These are phyloP conservation scores for Collybia sordida DNA, from an alignment of 768 basidiomycete species.

Conservation along the genomic window DNA sequence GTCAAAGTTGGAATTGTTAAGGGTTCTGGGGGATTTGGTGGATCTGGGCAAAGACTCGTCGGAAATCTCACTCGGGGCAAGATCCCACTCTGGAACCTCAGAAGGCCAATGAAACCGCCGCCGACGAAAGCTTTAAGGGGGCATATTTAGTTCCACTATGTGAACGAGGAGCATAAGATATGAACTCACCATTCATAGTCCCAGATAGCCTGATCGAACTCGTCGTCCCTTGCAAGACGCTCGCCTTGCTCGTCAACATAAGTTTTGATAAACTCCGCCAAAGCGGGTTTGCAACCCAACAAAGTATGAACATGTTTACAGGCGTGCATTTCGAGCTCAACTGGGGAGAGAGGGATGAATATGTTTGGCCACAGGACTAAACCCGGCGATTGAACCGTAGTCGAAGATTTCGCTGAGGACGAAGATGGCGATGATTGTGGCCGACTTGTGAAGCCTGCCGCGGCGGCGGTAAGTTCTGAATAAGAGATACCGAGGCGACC, in stretches of 20 bases:
- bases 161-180: slow-evolving; percentile 2
- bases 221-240: slow-evolving; percentile 30
- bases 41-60: slow-evolving; percentile 11
- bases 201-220: slow-evolving; percentile 45
- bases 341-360: slow-evolving; percentile 56
- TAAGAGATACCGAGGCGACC: slow-evolving; percentile 38
- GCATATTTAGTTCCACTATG: slow-evolving; percentile 8
- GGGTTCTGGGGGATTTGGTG: slow-evolving; percentile 12
- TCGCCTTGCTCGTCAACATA: slow-evolving; percentile 37
- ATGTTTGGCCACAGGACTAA: slow-evolving; percentile 58
- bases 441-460: slow-evolving; percentile 22
- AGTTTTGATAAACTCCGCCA: slow-evolving; percentile 46
- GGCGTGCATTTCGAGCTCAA: slow-evolving; percentile 74
- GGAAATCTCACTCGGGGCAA: slow-evolving; percentile 16
- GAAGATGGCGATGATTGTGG: slow-evolving; percentile 19
- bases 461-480: slow-evolving; percentile 25
- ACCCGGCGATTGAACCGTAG: slow-evolving; percentile 56
- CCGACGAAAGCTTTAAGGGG: slow-evolving; percentile 56
- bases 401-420: slow-evolving; percentile 6
- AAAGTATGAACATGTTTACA: slow-evolving; percentile 68
- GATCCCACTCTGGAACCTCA: slow-evolving; percentile 33
- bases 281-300: slow-evolving; percentile 59
- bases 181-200: slow-evolving; percentile 56
- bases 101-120: slow-evolving; percentile 69
- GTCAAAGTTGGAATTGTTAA: slow-evolving; percentile 13